These are phyloP conservation scores for Juglanconis sp. DNA, from an alignment of 2,329 filamentous ascomycete genomes.

Conservation along the genomic window DNA sequence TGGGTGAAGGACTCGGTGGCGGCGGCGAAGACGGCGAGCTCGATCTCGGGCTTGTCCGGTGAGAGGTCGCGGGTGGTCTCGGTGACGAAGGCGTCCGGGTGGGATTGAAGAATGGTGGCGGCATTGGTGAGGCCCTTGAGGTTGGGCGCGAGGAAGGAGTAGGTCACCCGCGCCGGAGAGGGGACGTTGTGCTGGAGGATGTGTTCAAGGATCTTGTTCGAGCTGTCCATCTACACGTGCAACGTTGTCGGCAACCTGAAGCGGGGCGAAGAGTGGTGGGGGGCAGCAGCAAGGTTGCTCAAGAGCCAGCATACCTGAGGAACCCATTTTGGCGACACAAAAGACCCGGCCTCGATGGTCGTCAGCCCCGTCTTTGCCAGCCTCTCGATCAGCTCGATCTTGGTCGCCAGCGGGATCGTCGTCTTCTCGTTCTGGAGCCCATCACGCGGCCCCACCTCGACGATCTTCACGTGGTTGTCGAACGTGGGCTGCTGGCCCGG, in stretches of 20 bases:
- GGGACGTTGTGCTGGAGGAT: conserved; percentile 57
- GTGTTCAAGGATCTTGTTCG: conserved; percentile 69
- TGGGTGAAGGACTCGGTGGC: conserved; percentile 78
- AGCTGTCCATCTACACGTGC: conserved; percentile 67
- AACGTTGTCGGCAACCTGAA: neutral
- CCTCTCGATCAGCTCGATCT: conserved; percentile 71
- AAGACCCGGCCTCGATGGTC: conserved; percentile 77
- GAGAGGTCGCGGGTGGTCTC: conserved; percentile 40
- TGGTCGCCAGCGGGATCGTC: conserved; percentile 66
- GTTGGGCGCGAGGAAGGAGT: conserved; percentile 81
- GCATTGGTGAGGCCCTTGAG: conserved; percentile 68
- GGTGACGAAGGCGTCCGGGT: conserved; percentile 49
- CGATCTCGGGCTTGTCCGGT: conserved; percentile 48
- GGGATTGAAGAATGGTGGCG: conserved; percentile 46
- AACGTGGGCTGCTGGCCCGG: conserved; percentile 21
- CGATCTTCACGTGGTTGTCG: conserved; percentile 57
- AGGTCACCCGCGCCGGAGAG: conserved; percentile 59
- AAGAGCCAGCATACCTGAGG: conserved; percentile 62
- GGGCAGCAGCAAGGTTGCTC: neutral
- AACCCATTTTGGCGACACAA: conserved; percentile 81
- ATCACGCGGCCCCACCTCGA: conserved; percentile 82
- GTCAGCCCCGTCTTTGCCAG: conserved; percentile 66
- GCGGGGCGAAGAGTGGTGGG: neutral
- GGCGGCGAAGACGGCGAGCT: conserved; percentile 77
- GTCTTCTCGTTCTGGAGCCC: conserved; percentile 84